These are phyloP conservation scores for Ceratocystis albifundus DNA, from an alignment of 2,329 filamentous ascomycete species.

Conservation along the genomic window DNA sequence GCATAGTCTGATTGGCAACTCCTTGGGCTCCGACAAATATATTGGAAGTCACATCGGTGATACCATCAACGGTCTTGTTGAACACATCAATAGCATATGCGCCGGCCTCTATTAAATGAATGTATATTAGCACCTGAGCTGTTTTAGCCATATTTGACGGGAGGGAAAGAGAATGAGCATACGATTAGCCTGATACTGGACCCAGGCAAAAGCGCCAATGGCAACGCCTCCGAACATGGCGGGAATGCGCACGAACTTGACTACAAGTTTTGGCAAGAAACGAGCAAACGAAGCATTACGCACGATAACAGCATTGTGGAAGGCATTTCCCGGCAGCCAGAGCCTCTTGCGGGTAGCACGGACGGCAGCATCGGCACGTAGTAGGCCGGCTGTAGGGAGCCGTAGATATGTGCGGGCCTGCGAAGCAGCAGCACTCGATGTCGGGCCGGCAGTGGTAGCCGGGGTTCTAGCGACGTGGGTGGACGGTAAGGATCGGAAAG, in stretches of 20 bases:
- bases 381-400: slow-evolving; percentile 55
- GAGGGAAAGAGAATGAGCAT: slow-evolving; percentile 37
- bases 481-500: neutral
- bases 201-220: slow-evolving; percentile 75
- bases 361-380: slow-evolving; percentile 52
- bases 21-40: slow-evolving; percentile 61
- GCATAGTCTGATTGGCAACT: slow-evolving; percentile 65
- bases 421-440: neutral
- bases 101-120: slow-evolving; percentile 34
- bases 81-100: slow-evolving; percentile 53
- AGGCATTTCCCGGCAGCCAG: slow-evolving; percentile 71
- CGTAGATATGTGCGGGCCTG: slow-evolving; percentile 36
- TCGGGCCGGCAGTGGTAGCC: neutral
- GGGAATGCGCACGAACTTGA: slow-evolving; percentile 78
- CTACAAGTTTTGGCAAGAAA: slow-evolving; percentile 71
- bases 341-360: slow-evolving; percentile 51
- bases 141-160: no score
- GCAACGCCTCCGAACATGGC: slow-evolving; percentile 85
- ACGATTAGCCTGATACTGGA: slow-evolving; percentile 93
- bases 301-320: slow-evolving; percentile 64
- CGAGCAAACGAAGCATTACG: slow-evolving; percentile 54
- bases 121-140: neutral
- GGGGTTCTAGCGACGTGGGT: slow-evolving; percentile 1
- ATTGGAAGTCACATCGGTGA: slow-evolving; percentile 54
- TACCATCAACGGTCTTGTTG: slow-evolving; percentile 58